phyloP scores from a whole-genome alignment of 805 yeast species.

The Alloascoidea hylecoeti region DNA sequence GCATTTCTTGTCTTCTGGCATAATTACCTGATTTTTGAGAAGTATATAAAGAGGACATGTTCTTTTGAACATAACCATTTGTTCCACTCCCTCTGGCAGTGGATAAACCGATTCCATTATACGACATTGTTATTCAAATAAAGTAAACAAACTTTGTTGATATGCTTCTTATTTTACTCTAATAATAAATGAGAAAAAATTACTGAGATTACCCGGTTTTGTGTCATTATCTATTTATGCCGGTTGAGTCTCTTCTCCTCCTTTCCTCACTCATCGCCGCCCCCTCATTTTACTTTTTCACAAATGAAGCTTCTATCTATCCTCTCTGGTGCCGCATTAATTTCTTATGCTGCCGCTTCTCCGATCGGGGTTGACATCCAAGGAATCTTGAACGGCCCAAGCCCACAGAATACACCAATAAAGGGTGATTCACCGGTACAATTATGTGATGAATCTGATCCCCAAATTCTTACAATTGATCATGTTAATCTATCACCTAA shows the following conservation, averaged over 20 bases:
- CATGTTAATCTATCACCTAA: conserved; percentile 58
- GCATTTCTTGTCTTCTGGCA: conserved; percentile 8
- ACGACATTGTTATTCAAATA: conserved; percentile 17
- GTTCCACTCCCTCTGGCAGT: conserved; percentile 20
- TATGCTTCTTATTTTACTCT: too few species aligned
- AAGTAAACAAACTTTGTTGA: too few species aligned
- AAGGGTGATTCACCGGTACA: conserved; percentile 85
- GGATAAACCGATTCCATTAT: conserved; percentile 20
- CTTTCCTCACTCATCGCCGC: too few species aligned
- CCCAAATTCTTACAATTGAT: conserved; percentile 52
- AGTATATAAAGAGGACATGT: conserved; percentile 6
- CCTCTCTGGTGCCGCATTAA: neutral
- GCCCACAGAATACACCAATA: conserved; percentile 42
- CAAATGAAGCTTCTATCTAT: conserved; percentile 1
- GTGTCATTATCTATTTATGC: too few species aligned
- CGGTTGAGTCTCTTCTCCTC: too few species aligned
- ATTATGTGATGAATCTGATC: conserved; percentile 52
- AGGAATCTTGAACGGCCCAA: neutral
- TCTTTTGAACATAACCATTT: conserved; percentile 18
- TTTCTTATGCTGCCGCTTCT: neutral
- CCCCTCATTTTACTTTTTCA: too few species aligned
- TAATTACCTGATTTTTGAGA: conserved; percentile 8
- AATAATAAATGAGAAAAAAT: too few species aligned
- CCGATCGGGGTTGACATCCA: conserved; percentile 1
- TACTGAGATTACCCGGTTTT: too few species aligned